Evolutionary conservation across 2,329 filamentous ascomycete species (phyloP).

Genomic region (Diaporthe ampelina): DNA sequence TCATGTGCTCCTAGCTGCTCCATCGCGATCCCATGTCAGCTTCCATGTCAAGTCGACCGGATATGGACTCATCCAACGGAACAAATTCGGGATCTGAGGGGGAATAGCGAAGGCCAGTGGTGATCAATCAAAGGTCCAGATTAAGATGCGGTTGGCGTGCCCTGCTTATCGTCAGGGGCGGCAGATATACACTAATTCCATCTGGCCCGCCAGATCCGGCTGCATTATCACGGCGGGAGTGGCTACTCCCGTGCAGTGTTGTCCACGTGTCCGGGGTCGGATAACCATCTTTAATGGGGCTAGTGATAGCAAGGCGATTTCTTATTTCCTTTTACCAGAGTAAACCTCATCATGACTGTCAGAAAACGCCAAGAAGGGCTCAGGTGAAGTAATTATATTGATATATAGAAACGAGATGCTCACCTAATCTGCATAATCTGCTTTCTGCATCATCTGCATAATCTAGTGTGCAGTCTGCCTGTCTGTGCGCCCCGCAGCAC

Average conservation of each 20-base stretch:
- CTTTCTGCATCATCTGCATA: too few species aligned
- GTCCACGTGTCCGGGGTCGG: not conserved
- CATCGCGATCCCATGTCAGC: not conserved
- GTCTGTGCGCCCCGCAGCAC: constrained; percentile 1
- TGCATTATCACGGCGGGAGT: not conserved
- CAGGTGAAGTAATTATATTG: not conserved
- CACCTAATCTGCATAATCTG: not conserved
- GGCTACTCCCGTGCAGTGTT: not conserved
- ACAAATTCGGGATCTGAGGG: constrained; percentile 13
- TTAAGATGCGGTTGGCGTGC: not conserved
- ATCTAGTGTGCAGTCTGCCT: not conserved
- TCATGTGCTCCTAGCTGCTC: not conserved
- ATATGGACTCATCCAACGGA: not conserved
- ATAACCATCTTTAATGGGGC: not conserved
- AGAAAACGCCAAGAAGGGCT: not conserved
- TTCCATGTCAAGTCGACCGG: not conserved
- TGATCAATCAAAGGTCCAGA: not conserved
- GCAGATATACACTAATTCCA: not conserved
- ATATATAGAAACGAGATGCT: not conserved
- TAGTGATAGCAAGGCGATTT: not conserved
- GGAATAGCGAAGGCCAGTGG: not conserved
- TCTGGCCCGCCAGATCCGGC: not conserved
- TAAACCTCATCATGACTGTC: too few species aligned
- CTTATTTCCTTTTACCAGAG: not conserved
- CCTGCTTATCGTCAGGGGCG: constrained; percentile 1